phyloP scores from a whole-genome alignment of 805 yeast species.

The Starmerella geochares region DNA sequence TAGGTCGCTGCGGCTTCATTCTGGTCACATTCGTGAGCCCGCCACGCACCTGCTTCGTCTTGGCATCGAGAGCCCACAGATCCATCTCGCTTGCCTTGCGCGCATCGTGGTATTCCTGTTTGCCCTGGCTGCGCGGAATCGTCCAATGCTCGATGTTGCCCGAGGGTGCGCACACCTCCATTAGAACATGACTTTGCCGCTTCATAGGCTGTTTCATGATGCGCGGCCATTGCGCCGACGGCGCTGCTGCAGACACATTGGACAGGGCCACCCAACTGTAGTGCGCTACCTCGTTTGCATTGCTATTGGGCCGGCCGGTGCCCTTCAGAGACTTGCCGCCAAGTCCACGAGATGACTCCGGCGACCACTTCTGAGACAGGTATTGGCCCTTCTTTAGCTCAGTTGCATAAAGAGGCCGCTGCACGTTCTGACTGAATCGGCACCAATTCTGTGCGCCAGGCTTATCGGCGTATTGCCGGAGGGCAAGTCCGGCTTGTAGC shows the following conservation, averaged over 20 bases:
- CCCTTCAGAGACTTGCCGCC: conserved; percentile 46
- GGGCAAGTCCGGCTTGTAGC: conserved; percentile 63
- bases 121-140: conserved; percentile 65
- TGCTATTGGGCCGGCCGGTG: conserved; percentile 67
- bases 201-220: conserved; percentile 57
- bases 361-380: conserved; percentile 61
- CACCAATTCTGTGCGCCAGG: conserved; percentile 61
- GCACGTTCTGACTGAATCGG: conserved; percentile 57
- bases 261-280: conserved; percentile 60
- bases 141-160: conserved; percentile 83
- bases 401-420: conserved; percentile 66
- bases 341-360: conserved; percentile 41
- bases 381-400: conserved; percentile 77
- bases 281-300: conserved; percentile 58
- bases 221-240: conserved; percentile 47
- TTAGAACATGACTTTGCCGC: conserved; percentile 68
- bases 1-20: not conserved
- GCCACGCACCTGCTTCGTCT: conserved; percentile 37
- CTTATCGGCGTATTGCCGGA: conserved; percentile 33
- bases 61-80: conserved; percentile 68
- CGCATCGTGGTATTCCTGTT: conserved; percentile 77
- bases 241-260: conserved; percentile 37
- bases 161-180: conserved; percentile 68
- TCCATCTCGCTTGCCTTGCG: conserved; percentile 79
- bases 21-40: conserved; percentile 15